Evolutionary conservation across 148 eudicot species (phyloP).

Genomic region (Rhododendron simsii): DNA sequence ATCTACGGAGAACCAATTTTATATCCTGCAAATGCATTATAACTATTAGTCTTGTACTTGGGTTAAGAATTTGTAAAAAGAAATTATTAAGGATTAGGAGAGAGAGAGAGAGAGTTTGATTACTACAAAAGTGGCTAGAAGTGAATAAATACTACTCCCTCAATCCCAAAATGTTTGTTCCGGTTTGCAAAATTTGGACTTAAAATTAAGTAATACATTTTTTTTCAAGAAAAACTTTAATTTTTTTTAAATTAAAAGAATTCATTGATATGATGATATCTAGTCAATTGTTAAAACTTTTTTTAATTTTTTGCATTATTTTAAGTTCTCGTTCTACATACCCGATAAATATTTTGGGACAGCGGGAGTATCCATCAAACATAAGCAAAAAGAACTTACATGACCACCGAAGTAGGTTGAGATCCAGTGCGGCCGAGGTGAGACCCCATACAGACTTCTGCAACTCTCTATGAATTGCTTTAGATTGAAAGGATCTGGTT

Average conservation of each 20-base stretch:
- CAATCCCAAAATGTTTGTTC: no score
- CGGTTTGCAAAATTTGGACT: no score
- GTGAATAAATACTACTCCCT: not conserved
- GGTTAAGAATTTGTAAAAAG: not conserved
- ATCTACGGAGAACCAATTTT: slow-evolving; percentile 30
- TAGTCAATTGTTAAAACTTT: no score
- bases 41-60: not conserved
- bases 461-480: not conserved
- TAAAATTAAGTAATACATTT: no score
- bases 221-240: no score
- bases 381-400: slow-evolving; percentile 9
- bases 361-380: not conserved
- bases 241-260: no score
- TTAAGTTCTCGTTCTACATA: no score
- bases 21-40: slow-evolving; percentile 29
- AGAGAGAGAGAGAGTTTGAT: no score
- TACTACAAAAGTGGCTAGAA: not conserved
- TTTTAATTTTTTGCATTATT: no score
- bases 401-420: slow-evolving; percentile 32
- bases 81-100: not conserved
- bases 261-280: no score
- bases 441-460: slow-evolving; percentile 11
- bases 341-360: no score
- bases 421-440: slow-evolving; percentile 29
- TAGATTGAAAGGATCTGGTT: slow-evolving; percentile 19